Evolutionary conservation across 1,139 yeast genomes (phyloP).

Genomic region (Protomyces arabidopsidicola): DNA sequence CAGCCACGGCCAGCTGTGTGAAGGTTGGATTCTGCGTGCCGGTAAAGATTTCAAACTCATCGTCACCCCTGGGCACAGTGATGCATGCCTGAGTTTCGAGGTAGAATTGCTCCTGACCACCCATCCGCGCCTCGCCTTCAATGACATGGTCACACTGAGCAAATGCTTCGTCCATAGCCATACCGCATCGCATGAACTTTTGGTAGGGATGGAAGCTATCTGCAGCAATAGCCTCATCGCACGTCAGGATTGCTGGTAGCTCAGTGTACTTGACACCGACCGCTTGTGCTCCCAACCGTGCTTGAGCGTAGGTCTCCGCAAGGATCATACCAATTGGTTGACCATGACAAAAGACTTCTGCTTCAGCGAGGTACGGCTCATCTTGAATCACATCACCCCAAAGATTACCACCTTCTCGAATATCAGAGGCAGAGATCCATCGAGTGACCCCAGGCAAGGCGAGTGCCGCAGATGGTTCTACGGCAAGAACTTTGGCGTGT

Average conservation of each 20-base stretch:
- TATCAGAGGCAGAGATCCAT: slow-evolving; percentile 43
- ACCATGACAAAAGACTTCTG: slow-evolving; percentile 43
- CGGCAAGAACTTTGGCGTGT: slow-evolving; percentile 43
- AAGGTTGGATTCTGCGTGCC: slow-evolving; percentile 47
- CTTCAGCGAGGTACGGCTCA: slow-evolving; percentile 46
- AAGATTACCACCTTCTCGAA: slow-evolving; percentile 42
- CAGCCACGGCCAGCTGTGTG: slow-evolving; percentile 44
- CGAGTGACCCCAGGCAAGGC: slow-evolving; percentile 45
- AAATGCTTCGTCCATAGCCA: slow-evolving; percentile 44
- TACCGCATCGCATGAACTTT: slow-evolving; percentile 39
- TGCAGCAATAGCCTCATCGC: slow-evolving; percentile 45
- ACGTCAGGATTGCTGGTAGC: slow-evolving; percentile 41
- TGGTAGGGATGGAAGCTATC: slow-evolving; percentile 42
- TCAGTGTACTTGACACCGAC: slow-evolving; percentile 46
- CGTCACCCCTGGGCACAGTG: slow-evolving; percentile 45
- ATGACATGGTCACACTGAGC: slow-evolving; percentile 40
- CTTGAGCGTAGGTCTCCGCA: slow-evolving; percentile 43
- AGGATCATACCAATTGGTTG: slow-evolving; percentile 46
- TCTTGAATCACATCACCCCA: slow-evolving; percentile 46
- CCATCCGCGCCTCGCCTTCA: slow-evolving; percentile 44
- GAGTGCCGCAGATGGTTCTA: slow-evolving; percentile 43
- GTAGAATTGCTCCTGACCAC: slow-evolving; percentile 49
- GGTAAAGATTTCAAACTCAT: slow-evolving; percentile 45
- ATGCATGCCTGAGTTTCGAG: slow-evolving; percentile 47
- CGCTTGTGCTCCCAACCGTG: slow-evolving; percentile 45